Percentiles rank a stretch among this genome's conserved stretches.
These are phyloP conservation scores for Cupressus sempervirens DNA, from an alignment of 75 land plant genomes.

Conservation along the genomic window DNA sequence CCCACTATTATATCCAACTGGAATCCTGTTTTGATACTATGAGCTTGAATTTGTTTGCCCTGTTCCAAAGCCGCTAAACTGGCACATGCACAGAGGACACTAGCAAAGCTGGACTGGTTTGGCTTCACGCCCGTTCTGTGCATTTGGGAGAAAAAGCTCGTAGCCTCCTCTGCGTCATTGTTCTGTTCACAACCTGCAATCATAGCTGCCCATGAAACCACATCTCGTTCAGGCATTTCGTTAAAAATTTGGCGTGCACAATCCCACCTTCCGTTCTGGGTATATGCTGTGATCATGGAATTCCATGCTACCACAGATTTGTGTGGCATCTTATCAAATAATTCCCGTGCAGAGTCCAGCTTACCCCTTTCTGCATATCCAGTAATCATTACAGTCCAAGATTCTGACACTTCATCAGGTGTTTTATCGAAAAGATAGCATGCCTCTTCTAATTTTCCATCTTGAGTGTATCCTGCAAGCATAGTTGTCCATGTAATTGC, in stretches of 20 bases:
- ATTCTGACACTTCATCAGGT: slow-evolving; percentile 17
- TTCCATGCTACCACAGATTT: slow-evolving; percentile 53
- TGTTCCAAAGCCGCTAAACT: slow-evolving; percentile 48
- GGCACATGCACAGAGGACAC: slow-evolving; percentile 51
- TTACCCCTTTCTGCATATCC: slow-evolving; percentile 25
- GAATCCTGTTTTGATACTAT: slow-evolving; percentile 30
- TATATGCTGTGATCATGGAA: slow-evolving; percentile 33
- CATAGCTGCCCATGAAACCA: slow-evolving; percentile 68
- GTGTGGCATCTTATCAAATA: slow-evolving; percentile 31
- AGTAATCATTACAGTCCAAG: slow-evolving; percentile 47
- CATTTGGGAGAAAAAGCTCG: slow-evolving; percentile 53
- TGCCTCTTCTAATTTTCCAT: slow-evolving; percentile 33
- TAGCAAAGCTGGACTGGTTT: slow-evolving; percentile 35
- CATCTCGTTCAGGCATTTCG: slow-evolving; percentile 44
- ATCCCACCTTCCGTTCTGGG: slow-evolving; percentile 21
- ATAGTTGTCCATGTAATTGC: slow-evolving; percentile 57
- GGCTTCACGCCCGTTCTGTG: slow-evolving; percentile 33
- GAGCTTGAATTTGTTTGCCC: slow-evolving; percentile 54
- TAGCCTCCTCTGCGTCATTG: slow-evolving; percentile 46
- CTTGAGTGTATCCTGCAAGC: slow-evolving; percentile 38
- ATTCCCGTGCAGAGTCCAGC: slow-evolving; percentile 21
- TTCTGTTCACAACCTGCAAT: slow-evolving; percentile 46
- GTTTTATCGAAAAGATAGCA: slow-evolving; percentile 37
- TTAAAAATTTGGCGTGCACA: slow-evolving; percentile 37
- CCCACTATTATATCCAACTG: slow-evolving; percentile 40